A percentile compares a stretch with the other conserved stretches of the same genome.
These are phyloP conservation scores for Clitopilus hobsonii DNA, from an alignment of 768 basidiomycete species.

Conservation along the genomic window DNA sequence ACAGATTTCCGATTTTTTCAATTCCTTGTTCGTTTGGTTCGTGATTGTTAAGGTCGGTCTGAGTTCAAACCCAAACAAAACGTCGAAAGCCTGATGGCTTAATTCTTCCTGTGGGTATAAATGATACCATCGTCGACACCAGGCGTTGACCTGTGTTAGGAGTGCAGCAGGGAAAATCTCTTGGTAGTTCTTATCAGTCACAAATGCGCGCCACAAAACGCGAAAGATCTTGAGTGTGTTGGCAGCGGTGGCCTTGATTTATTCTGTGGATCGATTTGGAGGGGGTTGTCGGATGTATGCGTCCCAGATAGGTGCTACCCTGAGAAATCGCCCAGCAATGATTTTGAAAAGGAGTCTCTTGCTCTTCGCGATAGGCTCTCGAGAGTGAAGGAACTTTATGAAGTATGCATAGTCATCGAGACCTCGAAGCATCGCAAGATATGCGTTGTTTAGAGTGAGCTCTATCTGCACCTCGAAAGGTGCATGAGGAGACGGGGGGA, in stretches of 20 bases:
- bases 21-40: neutral
- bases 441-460: conserved; percentile 10
- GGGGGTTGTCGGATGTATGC: neutral
- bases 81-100: no score
- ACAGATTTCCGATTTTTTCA: neutral
- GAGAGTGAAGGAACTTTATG: conserved; percentile 13
- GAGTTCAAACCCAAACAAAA: neutral
- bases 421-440: conserved; percentile 12
- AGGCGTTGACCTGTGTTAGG: no score
- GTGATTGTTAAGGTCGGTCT: neutral
- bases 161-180: no score
- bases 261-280: no score
- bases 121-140: no score
- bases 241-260: no score
- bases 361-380: conserved; percentile 8
- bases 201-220: no score
- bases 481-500: neutral
- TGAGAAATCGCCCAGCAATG: conserved; percentile 11
- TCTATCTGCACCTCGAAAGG: conserved; percentile 1
- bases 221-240: no score
- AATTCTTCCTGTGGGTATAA: no score
- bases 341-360: conserved; percentile 11
- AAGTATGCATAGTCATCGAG: conserved; percentile 18
- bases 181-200: no score
- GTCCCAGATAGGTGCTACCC: conserved; percentile 10